Conservation (phyloP, 805 yeast species). For the Nakazawaea peltata region DNA sequence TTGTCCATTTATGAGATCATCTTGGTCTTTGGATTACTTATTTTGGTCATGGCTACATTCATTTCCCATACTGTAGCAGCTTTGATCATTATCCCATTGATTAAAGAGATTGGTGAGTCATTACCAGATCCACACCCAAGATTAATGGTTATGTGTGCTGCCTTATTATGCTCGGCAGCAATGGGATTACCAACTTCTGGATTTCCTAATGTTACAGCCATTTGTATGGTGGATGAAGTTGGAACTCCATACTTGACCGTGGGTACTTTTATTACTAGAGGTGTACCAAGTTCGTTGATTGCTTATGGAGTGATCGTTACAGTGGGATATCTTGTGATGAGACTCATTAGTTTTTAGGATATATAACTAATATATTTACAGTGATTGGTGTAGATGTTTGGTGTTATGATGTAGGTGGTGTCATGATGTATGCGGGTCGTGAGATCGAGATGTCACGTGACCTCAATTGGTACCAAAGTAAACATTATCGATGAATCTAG, state of each 20-base stretch:
- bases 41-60: conserved; percentile 83
- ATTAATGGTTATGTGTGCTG: conserved; percentile 59
- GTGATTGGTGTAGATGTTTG: too few species aligned
- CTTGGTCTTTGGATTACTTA: conserved; percentile 72
- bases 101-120: conserved; percentile 78
- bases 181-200: conserved; percentile 98
- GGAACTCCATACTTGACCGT: conserved; percentile 89
- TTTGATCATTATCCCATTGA: conserved; percentile 81
- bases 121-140: conserved; percentile 79
- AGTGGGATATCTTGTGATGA: conserved; percentile 73
- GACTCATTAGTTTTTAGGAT: conserved; percentile 37
- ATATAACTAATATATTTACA: background rate
- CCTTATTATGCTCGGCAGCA: conserved; percentile 79
- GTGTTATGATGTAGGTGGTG: too few species aligned
- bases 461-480: conserved; percentile 65
- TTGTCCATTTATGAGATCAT: conserved; percentile 68
- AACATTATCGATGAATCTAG: conserved; percentile 63
- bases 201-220: conserved; percentile 96
- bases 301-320: conserved; percentile 68
- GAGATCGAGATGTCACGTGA: too few species aligned
- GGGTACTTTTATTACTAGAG: conserved; percentile 77
- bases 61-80: conserved; percentile 98
- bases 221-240: conserved; percentile 86
- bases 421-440: too few species aligned
- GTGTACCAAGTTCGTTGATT: conserved; percentile 80